phyloP scores from a whole-genome alignment of 2,329 filamentous ascomycete genomes.

The Aspergillus pseudoterreus region DNA sequence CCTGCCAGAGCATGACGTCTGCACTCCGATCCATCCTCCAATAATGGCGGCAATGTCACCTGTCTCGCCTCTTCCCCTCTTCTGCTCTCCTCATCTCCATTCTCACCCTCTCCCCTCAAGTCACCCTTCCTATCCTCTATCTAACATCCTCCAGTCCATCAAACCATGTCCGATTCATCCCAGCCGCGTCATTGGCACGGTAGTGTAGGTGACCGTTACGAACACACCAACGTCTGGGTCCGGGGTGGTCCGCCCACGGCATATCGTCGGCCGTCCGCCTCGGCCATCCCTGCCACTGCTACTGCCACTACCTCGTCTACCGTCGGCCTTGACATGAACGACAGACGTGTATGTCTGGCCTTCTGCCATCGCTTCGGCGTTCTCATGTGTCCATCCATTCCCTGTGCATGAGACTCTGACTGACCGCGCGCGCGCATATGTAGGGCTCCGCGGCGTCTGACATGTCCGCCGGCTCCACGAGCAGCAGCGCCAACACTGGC shows the following conservation, averaged over 20 bases:
- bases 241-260: conserved; percentile 22
- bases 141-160: not conserved
- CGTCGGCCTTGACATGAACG: conserved; percentile 15
- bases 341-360: conserved; percentile 25
- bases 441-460: conserved; percentile 29
- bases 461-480: conserved; percentile 24
- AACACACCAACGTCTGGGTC: conserved; percentile 36
- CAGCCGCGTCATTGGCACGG: conserved; percentile 35
- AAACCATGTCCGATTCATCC: conserved; percentile 18
- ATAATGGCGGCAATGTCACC: not conserved
- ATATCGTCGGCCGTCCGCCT: conserved; percentile 21
- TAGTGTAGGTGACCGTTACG: conserved; percentile 28
- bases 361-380: not conserved
- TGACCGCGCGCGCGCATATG: not conserved
- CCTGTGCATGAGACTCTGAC: not conserved
- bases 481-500: conserved; percentile 7
- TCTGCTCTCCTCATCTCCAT: not conserved
- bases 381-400: not conserved
- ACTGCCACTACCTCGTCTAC: not conserved
- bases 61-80: not conserved
- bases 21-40: too few relatives aligned
- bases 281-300: conserved; percentile 5
- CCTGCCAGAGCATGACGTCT: too few relatives aligned
- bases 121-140: not conserved
- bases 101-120: not conserved